Evolutionary conservation across 1,284 basidiomycete species (phyloP).

Genomic region (Pseudozyma sp.): DNA sequence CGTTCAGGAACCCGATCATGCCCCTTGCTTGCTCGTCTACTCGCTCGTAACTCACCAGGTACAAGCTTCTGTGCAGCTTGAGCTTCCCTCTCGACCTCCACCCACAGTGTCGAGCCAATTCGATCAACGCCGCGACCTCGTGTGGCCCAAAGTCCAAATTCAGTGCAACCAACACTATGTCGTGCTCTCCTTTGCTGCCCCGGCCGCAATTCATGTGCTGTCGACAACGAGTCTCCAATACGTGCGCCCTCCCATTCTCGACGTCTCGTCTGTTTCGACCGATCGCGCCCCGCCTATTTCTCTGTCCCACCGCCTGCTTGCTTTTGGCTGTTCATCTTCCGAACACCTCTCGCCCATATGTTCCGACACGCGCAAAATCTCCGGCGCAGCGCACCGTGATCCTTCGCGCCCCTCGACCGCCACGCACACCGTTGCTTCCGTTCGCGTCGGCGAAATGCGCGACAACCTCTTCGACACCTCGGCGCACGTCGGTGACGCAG

Average conservation of each 20-base stretch:
- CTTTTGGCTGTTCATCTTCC: slow-evolving; percentile 20
- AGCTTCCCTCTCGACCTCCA: slow-evolving; percentile 4
- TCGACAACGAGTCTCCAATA: slow-evolving; percentile 32
- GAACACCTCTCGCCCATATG: slow-evolving; percentile 14
- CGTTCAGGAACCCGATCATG: slow-evolving; percentile 7
- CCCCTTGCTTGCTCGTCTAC: slow-evolving; percentile 27
- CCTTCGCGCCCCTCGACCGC: slow-evolving; percentile 3
- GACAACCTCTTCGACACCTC: slow-evolving; percentile 50
- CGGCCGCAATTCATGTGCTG: slow-evolving; percentile 37
- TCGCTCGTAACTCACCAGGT: slow-evolving; percentile 38
- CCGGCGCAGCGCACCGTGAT: slow-evolving; percentile 20
- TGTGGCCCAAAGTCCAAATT: slow-evolving; percentile 22
- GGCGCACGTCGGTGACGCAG: slow-evolving; percentile 42
- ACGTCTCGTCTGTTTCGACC: slow-evolving; percentile 7
- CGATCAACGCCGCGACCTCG: background rate
- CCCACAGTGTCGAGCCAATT: background rate
- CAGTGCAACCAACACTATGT: slow-evolving; percentile 36
- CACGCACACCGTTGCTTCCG: slow-evolving; percentile 8
- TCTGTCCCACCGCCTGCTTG: slow-evolving; percentile 40
- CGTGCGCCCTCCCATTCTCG: slow-evolving; percentile 15
- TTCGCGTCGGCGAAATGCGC: slow-evolving; percentile 41
- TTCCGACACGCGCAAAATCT: slow-evolving; percentile 21
- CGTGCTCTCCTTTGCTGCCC: slow-evolving; percentile 37
- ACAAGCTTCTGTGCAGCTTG: slow-evolving; percentile 18
- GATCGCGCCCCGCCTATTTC: slow-evolving; percentile 26